Conservation (phyloP, 106 monocot genomes). For the Amphibolis antarctica region DNA sequence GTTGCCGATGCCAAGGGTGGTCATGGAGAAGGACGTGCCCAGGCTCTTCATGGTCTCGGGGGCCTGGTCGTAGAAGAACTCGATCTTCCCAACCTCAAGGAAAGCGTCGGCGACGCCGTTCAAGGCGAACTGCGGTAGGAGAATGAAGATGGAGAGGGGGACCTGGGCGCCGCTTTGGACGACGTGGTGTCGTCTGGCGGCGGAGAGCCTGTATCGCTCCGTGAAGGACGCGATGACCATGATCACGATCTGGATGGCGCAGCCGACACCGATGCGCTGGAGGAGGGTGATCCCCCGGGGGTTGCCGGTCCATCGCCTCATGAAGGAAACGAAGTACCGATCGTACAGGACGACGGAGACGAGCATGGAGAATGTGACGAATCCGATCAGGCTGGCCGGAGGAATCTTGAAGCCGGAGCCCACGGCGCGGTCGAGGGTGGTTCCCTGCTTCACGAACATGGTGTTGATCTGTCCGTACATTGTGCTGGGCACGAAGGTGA, state of each 20-base stretch:
- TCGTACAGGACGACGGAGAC: conserved; percentile 20
- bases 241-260: conserved; percentile 16
- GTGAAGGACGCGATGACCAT: conserved; percentile 15
- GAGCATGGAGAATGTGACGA: conserved; percentile 24
- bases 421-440: conserved; percentile 30
- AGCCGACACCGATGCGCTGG: conserved; percentile 15
- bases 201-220: conserved; percentile 7
- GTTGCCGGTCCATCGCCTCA: conserved; percentile 17
- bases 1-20: conserved; percentile 49
- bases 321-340: conserved; percentile 14
- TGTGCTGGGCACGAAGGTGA: conserved; percentile 41
- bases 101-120: conserved; percentile 26
- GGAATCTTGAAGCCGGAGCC: conserved; percentile 21
- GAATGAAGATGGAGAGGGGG: conserved; percentile 20
- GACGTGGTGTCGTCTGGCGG: conserved; percentile 5
- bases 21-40: conserved; percentile 48
- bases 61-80: conserved; percentile 51
- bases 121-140: conserved; percentile 20
- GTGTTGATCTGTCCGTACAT: conserved; percentile 45
- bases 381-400: conserved; percentile 15
- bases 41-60: conserved; percentile 61
- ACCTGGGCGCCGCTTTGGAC: conserved; percentile 10
- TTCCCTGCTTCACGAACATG: conserved; percentile 52
- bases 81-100: conserved; percentile 26
- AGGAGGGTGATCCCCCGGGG: conserved; percentile 18